phyloP scores from a whole-genome alignment of 176 grass and related monocot species.

The Canna indica region DNA sequence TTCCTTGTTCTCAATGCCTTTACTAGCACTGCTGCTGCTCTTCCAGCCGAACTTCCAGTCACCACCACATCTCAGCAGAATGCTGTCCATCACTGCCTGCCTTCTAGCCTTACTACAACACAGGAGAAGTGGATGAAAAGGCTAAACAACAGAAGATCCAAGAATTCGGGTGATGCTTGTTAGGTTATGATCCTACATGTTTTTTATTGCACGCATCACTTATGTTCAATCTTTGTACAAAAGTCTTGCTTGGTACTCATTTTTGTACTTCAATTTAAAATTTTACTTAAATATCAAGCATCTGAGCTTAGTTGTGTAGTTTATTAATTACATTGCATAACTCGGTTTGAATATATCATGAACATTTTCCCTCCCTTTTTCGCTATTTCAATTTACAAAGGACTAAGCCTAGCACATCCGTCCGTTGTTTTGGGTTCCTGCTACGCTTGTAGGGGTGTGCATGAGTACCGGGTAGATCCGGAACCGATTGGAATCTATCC shows the following conservation, averaged over 20 bases:
- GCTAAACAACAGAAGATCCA: conserved; percentile 28
- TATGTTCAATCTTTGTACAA: neutral
- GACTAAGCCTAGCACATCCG: no score
- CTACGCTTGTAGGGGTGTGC: no score
- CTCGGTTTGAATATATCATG: neutral
- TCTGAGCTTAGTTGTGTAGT: neutral
- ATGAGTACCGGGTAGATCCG: no score
- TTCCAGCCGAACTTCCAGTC: conserved; percentile 75
- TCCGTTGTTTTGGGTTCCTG: no score
- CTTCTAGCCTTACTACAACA: conserved; percentile 28
- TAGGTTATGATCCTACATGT: conserved; percentile 11
- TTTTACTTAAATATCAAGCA: neutral
- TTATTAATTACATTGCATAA: neutral
- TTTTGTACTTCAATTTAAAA: neutral
- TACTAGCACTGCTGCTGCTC: conserved; percentile 75
- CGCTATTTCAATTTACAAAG: no score
- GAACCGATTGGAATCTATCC: no score
- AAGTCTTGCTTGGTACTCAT: no score
- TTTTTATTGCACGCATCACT: neutral
- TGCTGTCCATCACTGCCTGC: neutral
- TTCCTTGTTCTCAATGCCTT: conserved; percentile 86
- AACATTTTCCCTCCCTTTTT: neutral
- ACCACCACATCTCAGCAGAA: conserved; percentile 8
- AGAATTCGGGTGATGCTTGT: conserved; percentile 20
- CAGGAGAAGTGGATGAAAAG: conserved; percentile 73